A percentile compares a stretch with the other conserved stretches of the same genome.
Conservation (phyloP, 129 eudicot species). For the Calendula officinalis region DNA sequence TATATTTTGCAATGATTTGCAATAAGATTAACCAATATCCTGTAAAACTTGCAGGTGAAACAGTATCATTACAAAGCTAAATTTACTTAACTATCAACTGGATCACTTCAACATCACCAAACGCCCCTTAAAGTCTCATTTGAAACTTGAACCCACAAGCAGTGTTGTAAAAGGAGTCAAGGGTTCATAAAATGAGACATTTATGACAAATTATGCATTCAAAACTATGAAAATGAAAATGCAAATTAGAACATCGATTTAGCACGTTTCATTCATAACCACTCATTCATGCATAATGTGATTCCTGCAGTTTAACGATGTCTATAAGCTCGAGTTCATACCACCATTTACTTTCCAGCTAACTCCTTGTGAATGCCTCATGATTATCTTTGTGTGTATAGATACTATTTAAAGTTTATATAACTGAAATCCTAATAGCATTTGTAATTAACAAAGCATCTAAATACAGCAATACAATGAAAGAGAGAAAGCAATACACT, state of each 20-base stretch:
- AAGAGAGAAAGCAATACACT: not conserved
- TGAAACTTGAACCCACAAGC: no score
- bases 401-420: not conserved
- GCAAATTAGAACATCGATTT: no score
- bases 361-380: not conserved
- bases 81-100: conserved; percentile 4
- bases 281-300: not conserved
- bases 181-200: no score
- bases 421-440: conserved; percentile 11
- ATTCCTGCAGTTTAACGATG: not conserved
- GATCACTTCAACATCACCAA: conserved; percentile 9
- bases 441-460: conserved; percentile 11
- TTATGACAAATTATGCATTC: not conserved
- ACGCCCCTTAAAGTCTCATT: no score
- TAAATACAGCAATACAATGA: not conserved
- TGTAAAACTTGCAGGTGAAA: not conserved
- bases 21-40: conserved; percentile 2
- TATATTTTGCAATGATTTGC: not conserved
- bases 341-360: not conserved
- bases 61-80: not conserved
- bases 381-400: conserved; percentile 3
- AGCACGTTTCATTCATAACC: no score
- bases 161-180: no score
- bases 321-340: not conserved
- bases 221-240: not conserved